These are phyloP conservation scores for Tricholomella constricta DNA, from an alignment of 768 basidiomycete genomes.

Conservation along the genomic window DNA sequence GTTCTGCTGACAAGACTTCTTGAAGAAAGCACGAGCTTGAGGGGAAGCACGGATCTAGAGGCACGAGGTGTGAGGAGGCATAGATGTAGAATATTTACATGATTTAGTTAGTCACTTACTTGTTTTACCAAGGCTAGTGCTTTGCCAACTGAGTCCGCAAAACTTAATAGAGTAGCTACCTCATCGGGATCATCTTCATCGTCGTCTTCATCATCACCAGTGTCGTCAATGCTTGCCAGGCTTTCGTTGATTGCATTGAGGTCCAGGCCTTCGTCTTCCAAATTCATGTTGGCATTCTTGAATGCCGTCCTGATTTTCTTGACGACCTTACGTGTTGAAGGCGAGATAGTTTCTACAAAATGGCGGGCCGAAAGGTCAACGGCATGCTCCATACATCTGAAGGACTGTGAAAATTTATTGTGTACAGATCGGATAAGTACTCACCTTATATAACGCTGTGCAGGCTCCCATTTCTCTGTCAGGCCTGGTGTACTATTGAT, in stretches of 20 bases:
- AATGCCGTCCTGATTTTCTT: slow-evolving; percentile 20
- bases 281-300: too few species aligned
- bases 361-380: too few species aligned
- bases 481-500: background rate
- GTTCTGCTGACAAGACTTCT: background rate
- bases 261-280: too few species aligned
- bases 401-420: background rate
- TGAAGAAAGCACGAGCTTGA: too few species aligned
- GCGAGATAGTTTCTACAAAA: background rate
- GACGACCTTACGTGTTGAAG: slow-evolving; percentile 32
- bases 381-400: slow-evolving; percentile 23
- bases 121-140: background rate
- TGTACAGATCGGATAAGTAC: background rate
- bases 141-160: too few species aligned
- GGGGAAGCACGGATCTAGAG: too few species aligned
- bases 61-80: background rate
- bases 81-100: background rate
- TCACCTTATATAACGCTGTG: background rate
- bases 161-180: too few species aligned
- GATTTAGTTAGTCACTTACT: too few species aligned
- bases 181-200: too few species aligned
- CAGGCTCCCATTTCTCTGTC: background rate
- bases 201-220: background rate
- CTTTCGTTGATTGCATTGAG: too few species aligned
- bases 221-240: too few species aligned